phyloP scores from a whole-genome alignment of 2,329 filamentous ascomycete genomes.

The Pseudopithomyces chartarum region DNA sequence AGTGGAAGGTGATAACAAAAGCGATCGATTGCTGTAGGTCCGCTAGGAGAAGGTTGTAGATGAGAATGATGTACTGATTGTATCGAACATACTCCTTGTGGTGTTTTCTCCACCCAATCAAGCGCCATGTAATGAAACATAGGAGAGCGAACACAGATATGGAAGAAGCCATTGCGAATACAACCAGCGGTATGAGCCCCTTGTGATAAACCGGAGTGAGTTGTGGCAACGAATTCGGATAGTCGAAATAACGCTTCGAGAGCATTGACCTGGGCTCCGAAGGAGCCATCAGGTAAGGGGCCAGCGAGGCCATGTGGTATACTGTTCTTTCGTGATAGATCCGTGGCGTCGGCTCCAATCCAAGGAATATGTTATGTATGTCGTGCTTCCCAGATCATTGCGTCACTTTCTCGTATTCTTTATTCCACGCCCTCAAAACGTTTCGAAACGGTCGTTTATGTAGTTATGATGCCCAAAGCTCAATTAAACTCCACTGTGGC shows the following conservation, averaged over 20 bases:
- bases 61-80: slow-evolving; percentile 61
- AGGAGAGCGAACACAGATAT: slow-evolving; percentile 52
- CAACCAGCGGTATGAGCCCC: slow-evolving; percentile 53
- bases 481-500: not conserved
- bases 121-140: slow-evolving; percentile 55
- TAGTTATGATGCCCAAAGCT: not conserved
- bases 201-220: slow-evolving; percentile 34
- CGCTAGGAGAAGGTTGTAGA: slow-evolving; percentile 59
- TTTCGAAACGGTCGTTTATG: not conserved
- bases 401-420: not conserved
- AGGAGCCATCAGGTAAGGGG: slow-evolving; percentile 12
- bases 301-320: not conserved
- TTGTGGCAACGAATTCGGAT: slow-evolving; percentile 38
- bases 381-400: slow-evolving; percentile 1
- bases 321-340: not conserved
- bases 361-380: not conserved
- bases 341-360: not conserved
- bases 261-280: slow-evolving; percentile 14
- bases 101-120: slow-evolving; percentile 56
- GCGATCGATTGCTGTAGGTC: slow-evolving; percentile 59
- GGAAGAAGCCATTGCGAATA: slow-evolving; percentile 55
- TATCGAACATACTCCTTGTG: slow-evolving; percentile 57
- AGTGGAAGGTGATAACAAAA: slow-evolving; percentile 56
- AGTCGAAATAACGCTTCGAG: slow-evolving; percentile 25
- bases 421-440: not conserved